These are phyloP conservation scores for Penicillium canescens DNA, from an alignment of 495 filamentous ascomycete genomes.

Conservation along the genomic window DNA sequence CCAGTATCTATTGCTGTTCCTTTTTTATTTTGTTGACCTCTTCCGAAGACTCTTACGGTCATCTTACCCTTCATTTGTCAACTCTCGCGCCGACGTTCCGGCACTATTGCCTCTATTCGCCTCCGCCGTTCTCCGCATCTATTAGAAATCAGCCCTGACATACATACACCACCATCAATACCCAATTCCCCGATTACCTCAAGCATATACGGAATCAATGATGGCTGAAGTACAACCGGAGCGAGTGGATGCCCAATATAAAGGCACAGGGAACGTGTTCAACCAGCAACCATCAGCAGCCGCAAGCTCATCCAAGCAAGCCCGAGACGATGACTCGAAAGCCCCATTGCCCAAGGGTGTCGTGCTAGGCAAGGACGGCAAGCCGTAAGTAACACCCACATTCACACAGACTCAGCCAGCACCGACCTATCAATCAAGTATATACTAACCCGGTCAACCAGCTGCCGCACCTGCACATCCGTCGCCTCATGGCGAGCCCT, in stretches of 20 bases:
- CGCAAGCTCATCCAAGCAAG: conserved; percentile 21
- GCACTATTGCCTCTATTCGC: neutral
- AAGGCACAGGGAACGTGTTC: conserved; percentile 17
- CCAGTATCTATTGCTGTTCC: neutral
- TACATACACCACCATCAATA: neutral
- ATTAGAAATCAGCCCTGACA: conserved; percentile 27
- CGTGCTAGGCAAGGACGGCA: conserved; percentile 88
- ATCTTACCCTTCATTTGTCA: neutral
- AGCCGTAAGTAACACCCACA: conserved; percentile 67
- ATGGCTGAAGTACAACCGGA: conserved; percentile 25
- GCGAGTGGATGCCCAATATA: conserved; percentile 10
- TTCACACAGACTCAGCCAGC: neutral
- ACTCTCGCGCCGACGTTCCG: neutral
- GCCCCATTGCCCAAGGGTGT: conserved; percentile 71
- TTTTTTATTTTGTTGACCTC: neutral
- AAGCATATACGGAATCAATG: neutral
- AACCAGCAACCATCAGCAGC: conserved; percentile 13
- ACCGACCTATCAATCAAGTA: neutral
- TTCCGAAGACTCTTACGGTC: too few species aligned
- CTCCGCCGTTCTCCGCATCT: conserved; percentile 13
- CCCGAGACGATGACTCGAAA: conserved; percentile 31
- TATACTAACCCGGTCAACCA: conserved; percentile 32
- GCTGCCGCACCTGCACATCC: conserved; percentile 87
- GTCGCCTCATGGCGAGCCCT: conserved; percentile 68
- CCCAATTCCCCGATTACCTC: neutral